Conservation (phyloP, 1,139 yeast species). For the Kodamaea alishanica region DNA sequence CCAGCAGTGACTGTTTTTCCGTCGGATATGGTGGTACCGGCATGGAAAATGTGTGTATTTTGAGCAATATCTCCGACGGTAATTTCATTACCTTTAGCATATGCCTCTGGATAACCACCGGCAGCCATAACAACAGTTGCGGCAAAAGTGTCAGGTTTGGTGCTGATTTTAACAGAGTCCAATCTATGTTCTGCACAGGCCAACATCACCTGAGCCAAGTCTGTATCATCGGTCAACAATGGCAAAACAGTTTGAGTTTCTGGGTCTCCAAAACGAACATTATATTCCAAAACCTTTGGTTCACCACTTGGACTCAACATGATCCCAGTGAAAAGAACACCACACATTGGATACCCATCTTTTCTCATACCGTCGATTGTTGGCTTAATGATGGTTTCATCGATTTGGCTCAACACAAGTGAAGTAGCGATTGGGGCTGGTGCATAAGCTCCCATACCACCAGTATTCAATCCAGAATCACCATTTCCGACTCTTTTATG, state of each 20-base stretch:
- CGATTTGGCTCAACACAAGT: conserved; percentile 62
- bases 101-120: conserved; percentile 91
- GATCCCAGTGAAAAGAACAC: conserved; percentile 94
- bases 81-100: conserved; percentile 83
- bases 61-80: conserved; percentile 49
- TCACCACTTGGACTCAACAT: conserved; percentile 76
- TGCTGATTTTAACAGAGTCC: conserved; percentile 71
- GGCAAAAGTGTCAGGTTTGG: conserved; percentile 61
- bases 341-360: conserved; percentile 94
- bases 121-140: conserved; percentile 96
- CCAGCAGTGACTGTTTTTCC: conserved; percentile 80
- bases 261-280: conserved; percentile 98
- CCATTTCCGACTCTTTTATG: conserved; percentile 94
- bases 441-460: conserved; percentile 99
- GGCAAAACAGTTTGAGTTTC: conserved; percentile 97
- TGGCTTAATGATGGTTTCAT: conserved; percentile 74
- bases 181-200: conserved; percentile 95
- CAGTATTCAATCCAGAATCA: conserved; percentile 93
- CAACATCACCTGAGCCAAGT: conserved; percentile 84
- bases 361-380: conserved; percentile 95
- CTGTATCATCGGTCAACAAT: conserved; percentile 74
- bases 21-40: conserved; percentile 69
- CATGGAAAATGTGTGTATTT: conserved; percentile 81
- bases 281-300: conserved; percentile 94
- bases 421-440: conserved; percentile 93